A percentile compares a stretch with the other conserved stretches of the same genome.
Evolutionary conservation across 1,139 yeast genomes (phyloP).

Genomic region (Lodderomyces elongisporus): DNA sequence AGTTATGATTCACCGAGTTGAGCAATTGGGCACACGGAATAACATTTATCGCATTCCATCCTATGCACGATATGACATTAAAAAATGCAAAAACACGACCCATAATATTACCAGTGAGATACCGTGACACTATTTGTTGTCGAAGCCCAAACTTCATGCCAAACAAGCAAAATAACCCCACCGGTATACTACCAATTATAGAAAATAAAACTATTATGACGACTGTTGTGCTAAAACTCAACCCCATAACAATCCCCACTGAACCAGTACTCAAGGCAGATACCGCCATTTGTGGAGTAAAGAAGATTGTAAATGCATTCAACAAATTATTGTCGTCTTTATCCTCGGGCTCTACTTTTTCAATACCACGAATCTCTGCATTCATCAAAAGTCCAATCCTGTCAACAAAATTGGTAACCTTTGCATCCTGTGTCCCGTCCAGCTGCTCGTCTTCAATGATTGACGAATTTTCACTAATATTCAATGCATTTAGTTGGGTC

Average conservation of each 20-base stretch:
- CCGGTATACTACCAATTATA: conserved; percentile 27
- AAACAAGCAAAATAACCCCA: conserved; percentile 27
- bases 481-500: too few species aligned
- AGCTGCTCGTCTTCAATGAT: too few species aligned
- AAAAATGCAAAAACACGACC: conserved; percentile 29
- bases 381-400: conserved; percentile 27
- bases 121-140: conserved; percentile 29
- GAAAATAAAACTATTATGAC: conserved; percentile 16
- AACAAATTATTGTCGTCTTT: conserved; percentile 23
- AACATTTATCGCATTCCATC: conserved; percentile 34
- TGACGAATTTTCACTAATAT: too few species aligned
- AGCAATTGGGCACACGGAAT: conserved; percentile 30
- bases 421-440: conserved; percentile 3
- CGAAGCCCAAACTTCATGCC: conserved; percentile 30
- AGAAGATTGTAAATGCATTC: conserved; percentile 24
- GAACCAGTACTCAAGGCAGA: conserved; percentile 28
- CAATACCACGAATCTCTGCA: conserved; percentile 46
- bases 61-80: conserved; percentile 28
- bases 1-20: conserved; percentile 18
- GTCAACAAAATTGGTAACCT: conserved; percentile 20
- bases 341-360: conserved; percentile 41
- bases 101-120: conserved; percentile 27
- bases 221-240: conserved; percentile 32
- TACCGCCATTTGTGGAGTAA: conserved; percentile 29
- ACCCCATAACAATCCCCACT: conserved; percentile 23